These are phyloP conservation scores for Anethum foeniculum DNA, from an alignment of 140 eudicot genomes.

Conservation along the genomic window DNA sequence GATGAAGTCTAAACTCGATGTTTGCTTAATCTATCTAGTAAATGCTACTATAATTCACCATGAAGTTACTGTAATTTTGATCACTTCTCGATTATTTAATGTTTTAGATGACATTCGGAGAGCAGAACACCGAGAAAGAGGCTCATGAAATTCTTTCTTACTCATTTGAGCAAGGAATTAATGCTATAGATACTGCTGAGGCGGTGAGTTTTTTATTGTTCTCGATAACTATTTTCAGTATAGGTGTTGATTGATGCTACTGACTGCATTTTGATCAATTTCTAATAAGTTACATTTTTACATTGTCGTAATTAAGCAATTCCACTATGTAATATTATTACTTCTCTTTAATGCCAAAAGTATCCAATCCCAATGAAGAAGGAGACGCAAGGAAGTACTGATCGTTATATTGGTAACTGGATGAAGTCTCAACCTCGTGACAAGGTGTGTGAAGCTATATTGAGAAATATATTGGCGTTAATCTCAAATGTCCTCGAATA, in stretches of 20 bases:
- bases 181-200: constrained; percentile 84
- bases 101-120: constrained; percentile 89
- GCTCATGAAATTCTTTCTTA: constrained; percentile 84
- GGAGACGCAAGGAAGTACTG: constrained; percentile 94
- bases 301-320: not conserved
- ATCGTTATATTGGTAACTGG: constrained; percentile 78
- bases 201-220: constrained; percentile 32
- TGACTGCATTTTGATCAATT: not conserved
- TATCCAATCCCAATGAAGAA: constrained; percentile 77
- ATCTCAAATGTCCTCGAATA: not conserved
- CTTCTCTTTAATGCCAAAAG: constrained; percentile 18
- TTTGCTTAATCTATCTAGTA: not conserved
- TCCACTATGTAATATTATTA: not conserved
- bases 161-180: constrained; percentile 73
- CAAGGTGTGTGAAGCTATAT: constrained; percentile 43
- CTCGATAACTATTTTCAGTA: not conserved
- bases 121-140: constrained; percentile 96
- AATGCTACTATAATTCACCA: not conserved
- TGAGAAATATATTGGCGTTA: not conserved
- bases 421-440: constrained; percentile 86
- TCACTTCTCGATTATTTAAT: constrained; percentile 12
- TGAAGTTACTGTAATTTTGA: constrained; percentile 3
- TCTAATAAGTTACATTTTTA: not conserved
- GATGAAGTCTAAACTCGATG: not conserved
- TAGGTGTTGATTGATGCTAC: not conserved